Percentiles rank a stretch among this genome's conserved stretches.
Evolutionary conservation across 768 basidiomycete genomes (phyloP).

Genomic region (Lenzites betulinus): DNA sequence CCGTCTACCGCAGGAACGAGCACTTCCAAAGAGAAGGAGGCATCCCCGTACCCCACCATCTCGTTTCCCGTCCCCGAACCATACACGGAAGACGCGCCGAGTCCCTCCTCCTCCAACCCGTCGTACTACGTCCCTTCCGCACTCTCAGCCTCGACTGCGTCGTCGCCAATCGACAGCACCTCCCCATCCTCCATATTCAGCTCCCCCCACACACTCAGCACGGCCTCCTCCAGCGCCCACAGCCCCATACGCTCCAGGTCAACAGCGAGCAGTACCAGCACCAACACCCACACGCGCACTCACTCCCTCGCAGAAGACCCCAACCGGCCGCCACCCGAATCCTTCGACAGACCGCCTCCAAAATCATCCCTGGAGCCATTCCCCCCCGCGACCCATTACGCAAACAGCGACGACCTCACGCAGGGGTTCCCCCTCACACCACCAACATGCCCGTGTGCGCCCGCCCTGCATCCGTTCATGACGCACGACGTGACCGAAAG

Average conservation of each 20-base stretch:
- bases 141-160: neutral
- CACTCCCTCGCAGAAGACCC: neutral
- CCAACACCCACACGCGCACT: neutral
- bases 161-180: neutral
- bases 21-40: too few species aligned
- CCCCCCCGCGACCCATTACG: conserved; percentile 5
- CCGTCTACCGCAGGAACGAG: too few species aligned
- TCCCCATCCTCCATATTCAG: neutral
- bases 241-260: neutral
- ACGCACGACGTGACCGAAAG: conserved; percentile 47
- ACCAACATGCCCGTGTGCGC: conserved; percentile 22
- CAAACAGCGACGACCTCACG: conserved; percentile 5
- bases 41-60: too few species aligned
- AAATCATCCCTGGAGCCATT: conserved; percentile 5
- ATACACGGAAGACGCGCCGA: too few species aligned
- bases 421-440: conserved; percentile 38
- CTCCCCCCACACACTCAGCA: neutral
- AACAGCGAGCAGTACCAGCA: neutral
- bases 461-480: conserved; percentile 48
- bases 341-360: conserved; percentile 2
- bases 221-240: neutral
- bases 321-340: neutral
- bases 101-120: too few species aligned
- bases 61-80: too few species aligned
- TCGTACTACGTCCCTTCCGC: too few species aligned